Conservation (phyloP, 768 basidiomycete genomes). For the Suillus subalutaceus region DNA sequence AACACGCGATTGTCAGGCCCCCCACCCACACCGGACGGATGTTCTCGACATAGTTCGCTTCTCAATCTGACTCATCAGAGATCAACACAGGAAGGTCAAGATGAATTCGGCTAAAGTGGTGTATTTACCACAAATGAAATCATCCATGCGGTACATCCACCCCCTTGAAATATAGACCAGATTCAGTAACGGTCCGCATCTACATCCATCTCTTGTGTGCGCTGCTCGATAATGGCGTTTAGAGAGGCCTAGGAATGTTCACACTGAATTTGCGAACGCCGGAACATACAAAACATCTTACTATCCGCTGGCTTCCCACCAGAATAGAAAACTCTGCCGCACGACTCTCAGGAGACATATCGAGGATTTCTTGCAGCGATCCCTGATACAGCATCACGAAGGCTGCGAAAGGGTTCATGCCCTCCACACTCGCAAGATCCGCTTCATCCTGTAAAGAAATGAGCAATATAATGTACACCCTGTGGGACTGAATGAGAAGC, state of each 20-base stretch:
- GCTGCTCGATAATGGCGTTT: conserved; percentile 40
- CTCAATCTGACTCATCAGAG: background rate
- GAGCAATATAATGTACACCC: background rate
- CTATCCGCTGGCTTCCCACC: conserved; percentile 55
- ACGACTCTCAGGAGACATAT: conserved; percentile 50
- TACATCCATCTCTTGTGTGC: conserved; percentile 34
- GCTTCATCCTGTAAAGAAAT: conserved; percentile 54
- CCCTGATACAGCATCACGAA: conserved; percentile 61
- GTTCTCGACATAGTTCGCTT: too few relatives aligned
- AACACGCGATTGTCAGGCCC: background rate
- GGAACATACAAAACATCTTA: conserved; percentile 36
- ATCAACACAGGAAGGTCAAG: background rate
- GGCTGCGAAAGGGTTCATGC: conserved; percentile 75
- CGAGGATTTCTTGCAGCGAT: conserved; percentile 57
- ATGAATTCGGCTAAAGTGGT: background rate
- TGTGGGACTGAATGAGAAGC: conserved; percentile 14
- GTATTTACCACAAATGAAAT: background rate
- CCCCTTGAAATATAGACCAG: conserved; percentile 12
- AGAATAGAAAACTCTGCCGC: conserved; percentile 46
- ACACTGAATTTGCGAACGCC: conserved; percentile 14
- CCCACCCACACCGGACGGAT: background rate
- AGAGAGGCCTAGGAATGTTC: conserved; percentile 30
- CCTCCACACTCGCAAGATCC: conserved; percentile 53
- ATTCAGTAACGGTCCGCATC: conserved; percentile 13
- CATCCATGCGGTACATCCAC: background rate